Percentiles rank a stretch among this genome's conserved stretches.
phyloP scores from a whole-genome alignment of 345 rosid species.

The Ricinus communis region DNA sequence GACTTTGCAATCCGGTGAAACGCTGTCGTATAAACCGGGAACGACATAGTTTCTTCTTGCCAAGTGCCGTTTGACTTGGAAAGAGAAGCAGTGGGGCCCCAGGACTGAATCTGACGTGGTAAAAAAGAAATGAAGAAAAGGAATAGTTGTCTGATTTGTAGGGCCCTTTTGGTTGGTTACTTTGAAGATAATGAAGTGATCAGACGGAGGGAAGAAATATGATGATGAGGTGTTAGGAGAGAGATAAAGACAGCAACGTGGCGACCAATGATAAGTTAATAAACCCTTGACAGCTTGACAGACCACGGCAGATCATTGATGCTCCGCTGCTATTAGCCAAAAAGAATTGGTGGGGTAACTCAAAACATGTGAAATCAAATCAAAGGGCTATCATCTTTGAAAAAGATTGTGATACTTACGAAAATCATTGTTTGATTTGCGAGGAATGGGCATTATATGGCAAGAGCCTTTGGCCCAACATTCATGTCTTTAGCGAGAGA shows the following conservation, averaged over 20 bases:
- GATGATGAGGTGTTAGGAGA: not conserved
- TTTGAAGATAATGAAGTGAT: not conserved
- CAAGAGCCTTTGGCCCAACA: too few species aligned
- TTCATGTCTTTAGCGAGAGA: too few species aligned
- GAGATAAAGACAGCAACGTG: not conserved
- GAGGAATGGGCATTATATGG: too few species aligned
- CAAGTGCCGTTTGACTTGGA: not conserved
- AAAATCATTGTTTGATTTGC: too few species aligned
- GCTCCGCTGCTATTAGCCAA: too few species aligned
- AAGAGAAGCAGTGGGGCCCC: not conserved
- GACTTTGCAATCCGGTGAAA: not conserved
- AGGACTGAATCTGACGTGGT: not conserved
- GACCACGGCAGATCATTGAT: too few species aligned
- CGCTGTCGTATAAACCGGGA: not conserved
- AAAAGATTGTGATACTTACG: too few species aligned
- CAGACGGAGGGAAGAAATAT: constrained; percentile 10
- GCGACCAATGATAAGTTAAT: not conserved
- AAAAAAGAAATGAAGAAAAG: not conserved
- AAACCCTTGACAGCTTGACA: too few species aligned
- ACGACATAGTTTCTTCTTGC: not conserved
- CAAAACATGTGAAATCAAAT: too few species aligned
- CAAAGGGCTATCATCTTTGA: too few species aligned
- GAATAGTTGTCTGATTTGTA: not conserved
- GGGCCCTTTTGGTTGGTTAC: constrained; percentile 16
- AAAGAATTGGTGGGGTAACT: too few species aligned